Percentiles rank a stretch among this genome's conserved stretches.
These are phyloP conservation scores for Aquilaria malaccensis DNA, from an alignment of 345 rosid species.

Conservation along the genomic window DNA sequence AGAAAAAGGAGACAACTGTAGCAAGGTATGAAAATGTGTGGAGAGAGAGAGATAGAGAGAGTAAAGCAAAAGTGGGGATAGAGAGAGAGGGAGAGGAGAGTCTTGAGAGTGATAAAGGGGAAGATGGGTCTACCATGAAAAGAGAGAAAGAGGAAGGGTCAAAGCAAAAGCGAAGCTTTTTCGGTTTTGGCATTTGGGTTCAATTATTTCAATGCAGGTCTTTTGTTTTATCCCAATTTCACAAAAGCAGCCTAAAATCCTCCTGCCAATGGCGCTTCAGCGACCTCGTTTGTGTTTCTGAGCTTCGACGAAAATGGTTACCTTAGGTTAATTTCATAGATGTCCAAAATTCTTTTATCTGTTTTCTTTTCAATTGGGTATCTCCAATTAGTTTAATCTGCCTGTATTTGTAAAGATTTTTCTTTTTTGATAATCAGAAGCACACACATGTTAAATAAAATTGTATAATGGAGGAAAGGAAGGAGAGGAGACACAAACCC, in stretches of 20 bases:
- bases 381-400: too few species aligned
- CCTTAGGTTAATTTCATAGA: neutral
- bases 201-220: constrained; percentile 15
- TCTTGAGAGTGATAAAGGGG: neutral
- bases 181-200: neutral
- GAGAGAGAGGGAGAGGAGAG: constrained; percentile 11
- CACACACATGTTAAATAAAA: too few species aligned
- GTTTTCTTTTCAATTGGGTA: too few species aligned
- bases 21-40: constrained; percentile 32
- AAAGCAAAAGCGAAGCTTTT: constrained; percentile 31
- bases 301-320: too few species aligned
- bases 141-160: constrained; percentile 33
- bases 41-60: constrained; percentile 16
- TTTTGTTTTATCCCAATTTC: constrained; percentile 13
- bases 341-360: too few species aligned
- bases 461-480: too few species aligned
- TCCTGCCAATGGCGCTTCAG: constrained; percentile 4
- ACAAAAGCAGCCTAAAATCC: constrained; percentile 13
- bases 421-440: too few species aligned
- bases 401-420: too few species aligned
- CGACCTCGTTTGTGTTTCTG: neutral
- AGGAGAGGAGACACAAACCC: too few species aligned
- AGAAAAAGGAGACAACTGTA: too few species aligned
- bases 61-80: neutral
- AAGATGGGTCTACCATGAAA: constrained; percentile 41